Percentiles rank a stretch among this genome's conserved stretches.
Conservation (phyloP, 345 rosid genomes). For the Eucalyptus brandiana region DNA sequence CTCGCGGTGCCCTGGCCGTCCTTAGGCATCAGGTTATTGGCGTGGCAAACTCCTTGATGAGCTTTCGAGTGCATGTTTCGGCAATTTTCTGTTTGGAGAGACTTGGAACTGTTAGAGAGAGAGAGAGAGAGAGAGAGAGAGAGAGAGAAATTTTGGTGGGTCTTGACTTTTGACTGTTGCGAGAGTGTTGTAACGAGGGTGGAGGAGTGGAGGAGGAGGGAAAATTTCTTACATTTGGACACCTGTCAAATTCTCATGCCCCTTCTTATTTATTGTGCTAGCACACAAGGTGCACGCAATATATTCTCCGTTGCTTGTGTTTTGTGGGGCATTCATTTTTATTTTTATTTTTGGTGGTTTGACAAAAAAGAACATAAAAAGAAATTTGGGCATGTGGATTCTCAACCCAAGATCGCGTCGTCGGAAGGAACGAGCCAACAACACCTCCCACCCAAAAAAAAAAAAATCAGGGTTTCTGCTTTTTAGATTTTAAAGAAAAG, state of each 20-base stretch:
- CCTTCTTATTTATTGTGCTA: too few species aligned
- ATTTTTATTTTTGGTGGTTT: neutral
- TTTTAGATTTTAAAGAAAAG: too few species aligned
- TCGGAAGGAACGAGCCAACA: neutral
- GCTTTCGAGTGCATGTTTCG: slow-evolving; percentile 37
- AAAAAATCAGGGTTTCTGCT: too few species aligned
- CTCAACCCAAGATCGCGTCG: neutral
- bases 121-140: neutral
- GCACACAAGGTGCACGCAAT: too few species aligned
- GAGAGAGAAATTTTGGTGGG: neutral
- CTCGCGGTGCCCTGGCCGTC: slow-evolving; percentile 95
- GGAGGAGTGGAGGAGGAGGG: neutral
- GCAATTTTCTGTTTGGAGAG: slow-evolving; percentile 18
- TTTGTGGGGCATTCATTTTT: too few species aligned
- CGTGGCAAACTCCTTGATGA: slow-evolving; percentile 65
- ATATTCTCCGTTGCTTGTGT: too few species aligned
- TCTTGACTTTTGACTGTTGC: neutral
- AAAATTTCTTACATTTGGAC: too few species aligned
- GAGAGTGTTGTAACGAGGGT: neutral
- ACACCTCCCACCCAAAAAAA: neutral
- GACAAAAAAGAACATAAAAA: neutral
- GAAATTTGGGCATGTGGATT: neutral
- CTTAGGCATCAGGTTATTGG: slow-evolving; percentile 74
- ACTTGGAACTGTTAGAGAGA: neutral
- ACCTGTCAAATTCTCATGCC: too few species aligned